These are phyloP conservation scores for Cyclostephanos invisitatus DNA, from an alignment of 108 stramenopile species.

Conservation along the genomic window DNA sequence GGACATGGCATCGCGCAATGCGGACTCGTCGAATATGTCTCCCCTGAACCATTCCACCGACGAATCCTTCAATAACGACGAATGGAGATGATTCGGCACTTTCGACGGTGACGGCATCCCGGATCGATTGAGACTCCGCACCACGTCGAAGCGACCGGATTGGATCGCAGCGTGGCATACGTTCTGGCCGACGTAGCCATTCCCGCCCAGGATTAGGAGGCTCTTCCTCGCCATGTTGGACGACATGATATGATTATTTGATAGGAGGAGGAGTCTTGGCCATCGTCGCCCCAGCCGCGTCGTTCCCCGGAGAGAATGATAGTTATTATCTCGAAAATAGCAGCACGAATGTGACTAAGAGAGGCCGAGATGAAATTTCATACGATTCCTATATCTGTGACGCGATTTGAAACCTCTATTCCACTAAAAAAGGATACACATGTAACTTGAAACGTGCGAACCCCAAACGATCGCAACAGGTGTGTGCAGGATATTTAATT, in stretches of 20 bases:
- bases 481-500: too few species aligned
- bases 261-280: too few species aligned
- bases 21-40: conserved; percentile 58
- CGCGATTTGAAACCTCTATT: too few species aligned
- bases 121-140: conserved; percentile 63
- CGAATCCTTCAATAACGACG: conserved; percentile 22
- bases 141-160: conserved; percentile 42
- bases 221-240: conserved; percentile 16
- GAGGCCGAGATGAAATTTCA: too few species aligned
- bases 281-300: too few species aligned
- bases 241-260: background rate
- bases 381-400: too few species aligned
- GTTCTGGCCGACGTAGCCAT: conserved; percentile 79
- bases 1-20: conserved; percentile 47
- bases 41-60: conserved; percentile 62
- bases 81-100: conserved; percentile 16
- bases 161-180: conserved; percentile 59
- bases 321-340: too few species aligned
- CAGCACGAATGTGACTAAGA: too few species aligned
- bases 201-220: conserved; percentile 75
- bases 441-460: too few species aligned
- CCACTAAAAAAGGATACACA: too few species aligned
- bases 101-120: conserved; percentile 44
- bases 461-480: too few species aligned
- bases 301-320: too few species aligned